These are phyloP conservation scores for Candida ortonii DNA, from an alignment of 805 yeast genomes.

Conservation along the genomic window DNA sequence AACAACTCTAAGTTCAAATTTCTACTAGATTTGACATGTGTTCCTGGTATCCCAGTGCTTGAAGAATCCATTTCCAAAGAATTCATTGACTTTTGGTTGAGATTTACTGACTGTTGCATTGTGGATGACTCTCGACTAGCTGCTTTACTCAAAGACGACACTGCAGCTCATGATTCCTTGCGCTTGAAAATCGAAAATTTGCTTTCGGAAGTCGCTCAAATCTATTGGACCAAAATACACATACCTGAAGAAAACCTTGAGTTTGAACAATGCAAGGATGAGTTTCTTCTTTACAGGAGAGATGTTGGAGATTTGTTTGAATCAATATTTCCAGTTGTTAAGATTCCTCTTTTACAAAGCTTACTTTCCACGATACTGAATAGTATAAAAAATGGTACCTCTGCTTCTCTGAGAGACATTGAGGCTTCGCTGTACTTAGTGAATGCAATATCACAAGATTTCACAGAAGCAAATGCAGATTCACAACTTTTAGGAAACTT, in stretches of 20 bases:
- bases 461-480: conserved; percentile 36
- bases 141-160: conserved; percentile 34
- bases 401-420: conserved; percentile 36
- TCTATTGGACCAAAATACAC: conserved; percentile 70
- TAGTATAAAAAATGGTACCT: conserved; percentile 19
- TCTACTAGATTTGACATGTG: conserved; percentile 51
- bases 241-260: conserved; percentile 36
- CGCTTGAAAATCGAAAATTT: conserved; percentile 35
- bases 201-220: conserved; percentile 50
- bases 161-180: conserved; percentile 26
- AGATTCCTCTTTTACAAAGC: conserved; percentile 45
- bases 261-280: conserved; percentile 41
- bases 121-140: conserved; percentile 44
- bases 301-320: conserved; percentile 80
- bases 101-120: conserved; percentile 53
- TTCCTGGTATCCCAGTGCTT: conserved; percentile 53
- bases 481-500: conserved; percentile 22
- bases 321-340: conserved; percentile 63
- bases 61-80: conserved; percentile 58
- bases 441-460: conserved; percentile 52
- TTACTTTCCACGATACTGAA: conserved; percentile 37
- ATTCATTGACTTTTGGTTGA: conserved; percentile 68
- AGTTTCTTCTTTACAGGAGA: conserved; percentile 64
- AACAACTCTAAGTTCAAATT: conserved; percentile 44
- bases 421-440: conserved; percentile 65